Percentiles rank a stretch among this genome's conserved stretches.
Conservation (phyloP, 139 green algal genomes). For the Edaphochlamys debaryana region DNA sequence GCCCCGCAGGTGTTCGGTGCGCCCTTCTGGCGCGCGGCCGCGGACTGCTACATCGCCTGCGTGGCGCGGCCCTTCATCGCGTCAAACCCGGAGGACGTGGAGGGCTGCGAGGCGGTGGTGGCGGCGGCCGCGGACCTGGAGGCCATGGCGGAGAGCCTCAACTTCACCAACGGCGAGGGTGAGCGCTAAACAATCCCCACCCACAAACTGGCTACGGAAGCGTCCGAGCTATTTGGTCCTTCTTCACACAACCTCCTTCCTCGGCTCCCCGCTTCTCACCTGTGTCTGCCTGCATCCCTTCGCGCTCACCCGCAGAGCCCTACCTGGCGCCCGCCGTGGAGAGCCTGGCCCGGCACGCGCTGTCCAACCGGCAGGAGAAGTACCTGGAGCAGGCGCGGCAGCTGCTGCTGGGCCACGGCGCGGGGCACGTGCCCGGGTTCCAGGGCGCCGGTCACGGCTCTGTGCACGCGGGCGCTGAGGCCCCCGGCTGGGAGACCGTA, state of each 20-base stretch:
- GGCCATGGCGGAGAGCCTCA: slow-evolving; percentile 34
- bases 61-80: slow-evolving; percentile 35
- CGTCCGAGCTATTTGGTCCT: too few species aligned
- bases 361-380: slow-evolving; percentile 42
- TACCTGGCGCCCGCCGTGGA: slow-evolving; percentile 47
- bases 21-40: slow-evolving; percentile 27
- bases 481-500: slow-evolving; percentile 17
- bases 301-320: slow-evolving; percentile 17
- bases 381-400: slow-evolving; percentile 40
- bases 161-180: slow-evolving; percentile 21
- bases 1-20: slow-evolving; percentile 11
- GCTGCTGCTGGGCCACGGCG: slow-evolving; percentile 31
- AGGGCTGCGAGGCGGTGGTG: slow-evolving; percentile 26
- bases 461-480: too few species aligned
- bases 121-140: slow-evolving; percentile 32
- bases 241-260: too few species aligned
- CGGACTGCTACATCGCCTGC: slow-evolving; percentile 34
- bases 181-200: too few species aligned
- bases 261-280: too few species aligned
- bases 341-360: slow-evolving; percentile 23
- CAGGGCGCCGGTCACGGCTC: too few species aligned
- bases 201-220: too few species aligned
- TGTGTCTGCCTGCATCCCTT: too few species aligned
- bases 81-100: slow-evolving; percentile 31
- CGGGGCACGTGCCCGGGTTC: neutral